Base-by-base conservation (phyloP, 2,329 filamentous ascomycete genomes). In the Hypoxylon sp. region DNA sequence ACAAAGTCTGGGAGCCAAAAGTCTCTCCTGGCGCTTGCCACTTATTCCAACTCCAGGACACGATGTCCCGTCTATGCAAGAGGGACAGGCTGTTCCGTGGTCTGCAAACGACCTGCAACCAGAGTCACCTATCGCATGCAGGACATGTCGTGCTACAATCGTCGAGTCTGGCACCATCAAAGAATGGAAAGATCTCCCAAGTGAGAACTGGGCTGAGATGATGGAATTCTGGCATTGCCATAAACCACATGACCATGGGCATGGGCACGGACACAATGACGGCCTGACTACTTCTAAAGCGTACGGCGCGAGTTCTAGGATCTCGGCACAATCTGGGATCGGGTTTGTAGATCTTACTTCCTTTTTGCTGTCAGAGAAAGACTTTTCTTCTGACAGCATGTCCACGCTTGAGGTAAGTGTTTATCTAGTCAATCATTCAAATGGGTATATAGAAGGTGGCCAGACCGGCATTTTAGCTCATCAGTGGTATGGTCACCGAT, bases 141-240 rank as follows among this genome's bases (percentile, higher is more conserved):
- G 83, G 64, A 58, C 72, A 69, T 85, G 84, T 77, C 55, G 70
- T 48, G 65, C 76, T 15, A 66, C 58, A 1, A 66, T 88, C 17
- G 79, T 88, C 11, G 44, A 74, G 0, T 60, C 74, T 2, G 80
- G 77, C 6, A 72, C 56, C 2, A 82, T 88, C 6, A 81, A 79
- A 42, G 79, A 81, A 39, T 99, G 96, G 95, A 97, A 95, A 80
- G 94, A 99, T 76, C 83, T 99, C 17, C 96, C 96, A 0, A 97
- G 94, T 76, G 94, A 97, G 74, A 95, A 97, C 76, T 99, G 96
- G 96, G 97, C 96, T 0, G 96, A 99, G 82, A 97, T 99, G 94
- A 99, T 99, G 96, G 97, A 99, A 79, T 97, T 99, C 74, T 99
- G 96, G 96, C 97, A 99, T 80, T 99, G 96, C 76, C 96, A 99